Evolutionary conservation across 2,329 filamentous ascomycete genomes (phyloP).

Genomic region (Penicillium aurantiogriseum): DNA sequence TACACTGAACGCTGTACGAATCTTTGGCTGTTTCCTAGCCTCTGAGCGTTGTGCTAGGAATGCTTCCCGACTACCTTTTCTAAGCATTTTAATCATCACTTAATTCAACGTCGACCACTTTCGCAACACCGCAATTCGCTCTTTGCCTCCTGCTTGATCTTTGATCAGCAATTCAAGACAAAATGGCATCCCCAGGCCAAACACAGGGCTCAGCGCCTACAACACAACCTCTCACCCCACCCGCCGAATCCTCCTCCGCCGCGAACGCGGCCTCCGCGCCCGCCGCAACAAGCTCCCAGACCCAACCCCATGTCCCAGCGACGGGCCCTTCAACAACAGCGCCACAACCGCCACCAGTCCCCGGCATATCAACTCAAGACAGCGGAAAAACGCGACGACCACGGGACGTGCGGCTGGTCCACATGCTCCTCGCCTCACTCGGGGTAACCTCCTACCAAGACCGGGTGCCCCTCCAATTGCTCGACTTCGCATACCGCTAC

Average conservation of each 20-base stretch:
- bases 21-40: not conserved
- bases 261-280: constrained; percentile 24
- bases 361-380: constrained; percentile 47
- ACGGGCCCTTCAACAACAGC: constrained; percentile 24
- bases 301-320: constrained; percentile 15
- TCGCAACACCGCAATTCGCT: not conserved
- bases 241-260: constrained; percentile 37
- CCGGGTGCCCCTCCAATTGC: constrained; percentile 52
- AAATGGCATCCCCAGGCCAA: constrained; percentile 39
- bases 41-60: not conserved
- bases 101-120: constrained; percentile 6
- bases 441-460: constrained; percentile 53
- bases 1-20: not conserved
- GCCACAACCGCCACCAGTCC: constrained; percentile 37
- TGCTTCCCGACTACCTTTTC: not conserved
- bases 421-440: constrained; percentile 50
- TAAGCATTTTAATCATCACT: constrained; percentile 3
- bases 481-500: constrained; percentile 55
- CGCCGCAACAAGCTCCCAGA: constrained; percentile 22
- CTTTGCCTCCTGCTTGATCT: not conserved
- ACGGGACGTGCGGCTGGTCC: constrained; percentile 51
- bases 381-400: constrained; percentile 48
- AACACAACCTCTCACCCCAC: constrained; percentile 45
- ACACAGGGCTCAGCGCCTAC: constrained; percentile 31
- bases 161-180: not conserved